Percentiles rank a stretch among this genome's conserved stretches.
Conservation (phyloP, 73 alveolate species). For the Stentor coeruleus region DNA sequence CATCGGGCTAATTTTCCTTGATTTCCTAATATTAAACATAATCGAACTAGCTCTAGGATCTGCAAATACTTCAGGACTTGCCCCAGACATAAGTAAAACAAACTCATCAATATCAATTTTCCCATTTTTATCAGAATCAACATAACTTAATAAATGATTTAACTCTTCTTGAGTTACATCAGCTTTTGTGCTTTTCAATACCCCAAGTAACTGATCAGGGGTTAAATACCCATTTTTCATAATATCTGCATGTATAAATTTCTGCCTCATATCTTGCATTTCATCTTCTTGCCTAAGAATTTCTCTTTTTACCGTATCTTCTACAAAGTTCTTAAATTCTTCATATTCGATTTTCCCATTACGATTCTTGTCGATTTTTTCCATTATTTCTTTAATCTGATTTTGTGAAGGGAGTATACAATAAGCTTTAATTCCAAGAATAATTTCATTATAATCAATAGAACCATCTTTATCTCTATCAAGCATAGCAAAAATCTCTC, state of each 20-base stretch:
- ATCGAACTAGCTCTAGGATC: neutral
- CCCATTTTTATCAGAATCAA: neutral
- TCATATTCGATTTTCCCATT: conserved; percentile 15
- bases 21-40: neutral
- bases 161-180: conserved; percentile 19
- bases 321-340: neutral
- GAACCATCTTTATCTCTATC: conserved; percentile 12
- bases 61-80: neutral
- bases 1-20: neutral
- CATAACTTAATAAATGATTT: neutral
- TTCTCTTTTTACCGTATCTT: neutral
- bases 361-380: conserved; percentile 2
- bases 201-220: conserved; percentile 5
- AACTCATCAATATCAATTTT: conserved; percentile 25
- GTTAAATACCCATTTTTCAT: conserved; percentile 10
- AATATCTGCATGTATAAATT: neutral
- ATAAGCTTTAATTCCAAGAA: neutral
- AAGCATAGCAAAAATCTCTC: conserved; percentile 1
- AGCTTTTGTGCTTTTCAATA: neutral
- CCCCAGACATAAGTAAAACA: neutral
- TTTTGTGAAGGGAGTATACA: neutral
- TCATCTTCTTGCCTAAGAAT: conserved; percentile 19
- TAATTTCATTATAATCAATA: neutral
- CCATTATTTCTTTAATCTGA: conserved; percentile 15
- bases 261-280: neutral